phyloP scores from a whole-genome alignment of 371 early-diverging fungal species.

The Mortierella sp. region DNA sequence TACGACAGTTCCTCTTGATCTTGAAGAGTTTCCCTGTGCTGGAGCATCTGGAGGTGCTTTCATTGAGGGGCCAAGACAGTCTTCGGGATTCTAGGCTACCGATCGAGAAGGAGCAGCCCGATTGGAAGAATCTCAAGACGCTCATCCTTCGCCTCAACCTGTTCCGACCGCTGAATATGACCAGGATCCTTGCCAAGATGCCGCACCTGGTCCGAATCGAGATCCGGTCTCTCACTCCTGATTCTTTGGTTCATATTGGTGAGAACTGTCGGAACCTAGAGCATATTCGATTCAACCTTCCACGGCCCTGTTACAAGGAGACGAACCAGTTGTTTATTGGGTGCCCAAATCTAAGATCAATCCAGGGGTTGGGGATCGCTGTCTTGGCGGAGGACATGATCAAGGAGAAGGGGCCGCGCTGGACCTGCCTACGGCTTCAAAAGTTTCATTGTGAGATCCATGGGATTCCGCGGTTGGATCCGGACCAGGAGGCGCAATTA shows the following conservation, averaged over 20 bases:
- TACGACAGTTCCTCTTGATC: neutral
- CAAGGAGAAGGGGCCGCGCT: neutral
- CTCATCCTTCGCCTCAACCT: neutral
- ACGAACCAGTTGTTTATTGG: neutral
- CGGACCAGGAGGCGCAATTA: neutral
- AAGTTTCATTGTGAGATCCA: constrained; percentile 1
- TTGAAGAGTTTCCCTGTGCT: neutral
- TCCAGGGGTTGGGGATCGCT: neutral
- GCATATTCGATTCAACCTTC: neutral
- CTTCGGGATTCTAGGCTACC: neutral
- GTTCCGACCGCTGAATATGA: neutral
- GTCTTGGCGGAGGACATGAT: neutral
- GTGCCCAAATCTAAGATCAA: neutral
- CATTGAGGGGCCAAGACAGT: neutral
- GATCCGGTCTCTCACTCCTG: neutral
- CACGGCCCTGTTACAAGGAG: neutral
- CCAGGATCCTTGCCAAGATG: neutral
- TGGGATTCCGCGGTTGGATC: neutral
- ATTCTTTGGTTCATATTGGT: neutral
- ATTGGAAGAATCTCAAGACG: neutral
- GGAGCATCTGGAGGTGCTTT: neutral
- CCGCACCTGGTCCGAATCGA: neutral
- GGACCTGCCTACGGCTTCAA: neutral
- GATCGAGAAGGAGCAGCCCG: neutral
- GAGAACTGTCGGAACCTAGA: neutral